Evolutionary conservation across 2,329 filamentous ascomycete genomes (phyloP).

Genomic region (Aaosphaeria pasadenensis): DNA sequence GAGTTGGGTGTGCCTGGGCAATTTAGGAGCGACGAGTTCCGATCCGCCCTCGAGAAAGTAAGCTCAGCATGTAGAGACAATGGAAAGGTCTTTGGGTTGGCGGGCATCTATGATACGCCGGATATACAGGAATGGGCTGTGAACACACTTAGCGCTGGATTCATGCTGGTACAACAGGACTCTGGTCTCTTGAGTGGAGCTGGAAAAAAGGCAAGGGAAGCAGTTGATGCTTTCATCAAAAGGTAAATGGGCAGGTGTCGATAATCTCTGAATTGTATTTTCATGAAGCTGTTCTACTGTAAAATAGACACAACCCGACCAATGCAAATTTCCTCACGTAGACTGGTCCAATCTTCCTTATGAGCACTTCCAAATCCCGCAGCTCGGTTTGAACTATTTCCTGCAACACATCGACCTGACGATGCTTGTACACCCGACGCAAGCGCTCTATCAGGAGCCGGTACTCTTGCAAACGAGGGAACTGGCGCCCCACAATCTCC

Average conservation of each 20-base stretch:
- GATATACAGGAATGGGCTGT: neutral
- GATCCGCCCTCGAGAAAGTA: neutral
- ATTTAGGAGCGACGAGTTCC: neutral
- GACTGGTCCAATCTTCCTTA: neutral
- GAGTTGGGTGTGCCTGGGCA: neutral
- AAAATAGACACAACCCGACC: neutral
- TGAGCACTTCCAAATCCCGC: neutral
- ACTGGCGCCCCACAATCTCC: neutral
- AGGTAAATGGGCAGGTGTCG: too few relatives aligned
- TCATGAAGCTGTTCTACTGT: neutral
- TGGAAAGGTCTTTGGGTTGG: neutral
- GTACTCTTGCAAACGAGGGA: neutral
- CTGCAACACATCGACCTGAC: neutral
- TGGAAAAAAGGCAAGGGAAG: neutral
- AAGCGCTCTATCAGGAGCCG: neutral
- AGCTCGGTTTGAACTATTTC: neutral
- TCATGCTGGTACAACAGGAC: neutral
- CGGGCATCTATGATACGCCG: neutral
- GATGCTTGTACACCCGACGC: too few relatives aligned
- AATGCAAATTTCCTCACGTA: neutral
- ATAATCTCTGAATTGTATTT: neutral
- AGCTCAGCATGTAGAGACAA: neutral
- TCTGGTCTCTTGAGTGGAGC: neutral
- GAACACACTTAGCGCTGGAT: neutral
- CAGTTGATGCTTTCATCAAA: neutral